Evolutionary conservation across 805 yeast species (phyloP), one percentile per base, ranked within the genome.

Genomic region (Saccharomycopsis sp.): DNA sequence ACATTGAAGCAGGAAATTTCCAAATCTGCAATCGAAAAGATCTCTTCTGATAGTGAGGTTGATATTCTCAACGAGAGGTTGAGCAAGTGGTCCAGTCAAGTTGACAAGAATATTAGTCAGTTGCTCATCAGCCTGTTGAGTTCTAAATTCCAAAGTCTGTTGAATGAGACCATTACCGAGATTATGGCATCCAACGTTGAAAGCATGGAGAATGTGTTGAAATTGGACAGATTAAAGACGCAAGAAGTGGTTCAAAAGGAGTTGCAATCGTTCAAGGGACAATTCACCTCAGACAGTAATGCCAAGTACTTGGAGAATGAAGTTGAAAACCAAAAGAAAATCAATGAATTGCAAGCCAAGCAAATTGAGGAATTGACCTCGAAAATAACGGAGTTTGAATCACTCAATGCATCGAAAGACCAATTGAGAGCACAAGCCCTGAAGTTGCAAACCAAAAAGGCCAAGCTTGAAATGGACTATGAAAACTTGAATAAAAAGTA

Each of bases 31-130:
- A 22, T 41, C n/a, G 48, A 44, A 16, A 40, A 41, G 15, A 19
- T 44, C 3, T 41, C 40, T 12, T 26, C 42, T 33, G 45, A 44
- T 19, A 32, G 32, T 18, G 42, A 41, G 9, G 37, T 32, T 33
- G 22, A 9, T 12, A 13, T 44, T 13, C 26, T 44, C 7, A 30
- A 36, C 19, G 38, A 44, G 6, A 17, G 48, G 20, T 34, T 44
- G 18, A 18, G 30, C 19, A 18, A 32, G 30, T 44, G 48, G 48
- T 36, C 36, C 6, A 29, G 39, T 9, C 35, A 44, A 13, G 48
- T 44, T 12, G 48, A 44, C 31, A 44, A 44, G 36, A 44, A 44
- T 30, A 44, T 44, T 18, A 40, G 45, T 23, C 45, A 40, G 38
- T 34, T 44, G 19, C 34, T 44, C 2, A 27, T 44, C 15, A 36